Evolutionary conservation across 2,329 filamentous ascomycete species (phyloP), one percentile per base, ranked within the genome.

Genomic region (Plenodomus tracheiphilus): DNA sequence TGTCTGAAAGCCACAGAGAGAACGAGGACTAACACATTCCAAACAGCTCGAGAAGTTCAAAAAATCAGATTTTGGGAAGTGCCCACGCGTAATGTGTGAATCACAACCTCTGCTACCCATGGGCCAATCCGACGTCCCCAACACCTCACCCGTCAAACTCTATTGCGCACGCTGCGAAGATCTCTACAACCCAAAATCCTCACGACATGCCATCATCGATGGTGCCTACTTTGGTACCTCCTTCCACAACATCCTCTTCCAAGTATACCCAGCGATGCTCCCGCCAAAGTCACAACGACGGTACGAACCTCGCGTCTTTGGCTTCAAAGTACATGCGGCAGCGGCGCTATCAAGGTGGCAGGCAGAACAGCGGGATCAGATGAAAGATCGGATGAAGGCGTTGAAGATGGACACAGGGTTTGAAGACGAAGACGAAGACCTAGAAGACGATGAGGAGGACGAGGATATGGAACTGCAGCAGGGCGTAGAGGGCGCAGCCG

Each of bases 231-330:
- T 99, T 63, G 94, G 94, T 62, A 92, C 93, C 40, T 96, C 90
- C 2, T 99, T 99, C 80, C 93, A 97, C 81, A 97, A 97, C 77
- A 97, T 99, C 75, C 85, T 99, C 54, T 97, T 99, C 79, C 94
- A 99, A 74, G 94, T 99, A 46, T 97, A 97, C 72, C 93, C 94
- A 5, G 85, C 89, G 19, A 81, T 99, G 62, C 85, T 95, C 43
- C 94, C 94, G 2, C 79, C 85, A 59, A 99, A 97, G 81, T 91
- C 85, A 62, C 80, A 86, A 54, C 86, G 91, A 57, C 85, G 94
- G 59, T 97, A 97, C 75, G 84, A 93, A 47, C 94, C 94, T 19
- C 85, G 89, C 49, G 88, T 96, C 52, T 99, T 94, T 72, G 94
- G 94, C 28, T 99, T 99, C 81, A 91, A 90, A 68, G 91, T 99